Conservation (phyloP, 192 early-diverging fungal genomes). For the Jimgerdemannia flammicorona region DNA sequence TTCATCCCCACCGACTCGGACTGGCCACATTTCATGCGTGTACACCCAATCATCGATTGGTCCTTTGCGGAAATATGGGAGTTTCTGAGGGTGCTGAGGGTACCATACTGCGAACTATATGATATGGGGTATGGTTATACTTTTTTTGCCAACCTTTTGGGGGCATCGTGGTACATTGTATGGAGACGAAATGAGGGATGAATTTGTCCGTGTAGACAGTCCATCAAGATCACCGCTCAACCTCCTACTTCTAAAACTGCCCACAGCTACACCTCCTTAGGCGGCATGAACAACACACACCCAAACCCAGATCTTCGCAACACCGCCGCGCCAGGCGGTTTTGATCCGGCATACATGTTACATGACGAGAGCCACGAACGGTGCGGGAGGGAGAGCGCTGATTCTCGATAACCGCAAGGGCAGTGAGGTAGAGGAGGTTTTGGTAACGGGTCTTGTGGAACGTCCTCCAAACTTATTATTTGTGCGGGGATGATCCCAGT, state of each 20-base stretch:
- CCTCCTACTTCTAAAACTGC: neutral
- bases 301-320: slow-evolving; percentile 78
- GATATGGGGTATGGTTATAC: slow-evolving; percentile 65
- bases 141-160: neutral
- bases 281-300: slow-evolving; percentile 75
- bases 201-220: neutral
- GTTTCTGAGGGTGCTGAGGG: slow-evolving; percentile 54
- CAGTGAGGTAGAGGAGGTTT: too few relatives aligned
- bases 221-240: neutral
- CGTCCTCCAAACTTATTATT: too few relatives aligned
- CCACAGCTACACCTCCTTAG: slow-evolving; percentile 87
- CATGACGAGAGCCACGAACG: slow-evolving; percentile 59
- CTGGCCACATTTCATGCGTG: slow-evolving; percentile 90
- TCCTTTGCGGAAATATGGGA: slow-evolving; percentile 81
- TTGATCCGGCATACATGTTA: slow-evolving; percentile 62
- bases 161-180: slow-evolving; percentile 1
- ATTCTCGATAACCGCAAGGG: too few relatives aligned
- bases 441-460: too few relatives aligned
- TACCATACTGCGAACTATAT: slow-evolving; percentile 88
- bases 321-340: slow-evolving; percentile 28
- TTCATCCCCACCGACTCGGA: slow-evolving; percentile 77
- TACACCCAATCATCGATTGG: slow-evolving; percentile 94
- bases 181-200: neutral
- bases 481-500: too few relatives aligned
- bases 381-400: slow-evolving; percentile 42